Base-by-base conservation (phyloP, 2,329 filamentous ascomycete genomes). In the Fonsecaea pedrosoi region DNA sequence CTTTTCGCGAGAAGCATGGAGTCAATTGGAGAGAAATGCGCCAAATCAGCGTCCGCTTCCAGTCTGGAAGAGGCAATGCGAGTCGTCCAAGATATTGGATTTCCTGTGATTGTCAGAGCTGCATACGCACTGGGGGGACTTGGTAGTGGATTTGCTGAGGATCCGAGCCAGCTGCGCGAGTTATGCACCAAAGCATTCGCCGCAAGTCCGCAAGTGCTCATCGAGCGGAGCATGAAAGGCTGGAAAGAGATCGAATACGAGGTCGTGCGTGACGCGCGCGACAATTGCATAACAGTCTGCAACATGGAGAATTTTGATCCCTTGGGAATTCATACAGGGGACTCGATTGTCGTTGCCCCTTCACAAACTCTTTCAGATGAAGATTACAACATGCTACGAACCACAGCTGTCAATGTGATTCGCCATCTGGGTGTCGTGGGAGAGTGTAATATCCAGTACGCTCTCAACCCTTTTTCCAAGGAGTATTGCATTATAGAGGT, bases 241-340 rank as follows among this genome's bases (percentile, higher is more conserved):
- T 99, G 95, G 95, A 99, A 99, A 81, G 95, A 99, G 81, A 96
- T 98, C 70, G 95, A 99, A 80, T 99, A 98, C 77, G 95, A 99
- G 80, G 95, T 98, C 69, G 95, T 99, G 48, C 90, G 95, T 75
- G 95, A 98, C 83, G 91, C 89, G 65, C 89, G 92, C 74, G 94
- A 99, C 82, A 98, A 98, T 85, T 99, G 95, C 78, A 98, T 99
- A 78, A 99, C 95, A 6, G 95, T 99, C 69, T 99, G 95, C 80
- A 99, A 99, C 84, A 98, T 99, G 95, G 95, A 99, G 83, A 99
- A 99, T 82, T 99, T 99, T 76, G 95, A 99, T 78, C 95, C 95
- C 63, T 89, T 99, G 1, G 95, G 95, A 75, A 98, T 98, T 70
- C 95, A 98, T 77, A 99, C 95, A 2, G 95, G 95, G 78, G 95